These are phyloP conservation scores for Pseudotsuga menziesii DNA, from an alignment of 75 land plant species.

Conservation along the genomic window DNA sequence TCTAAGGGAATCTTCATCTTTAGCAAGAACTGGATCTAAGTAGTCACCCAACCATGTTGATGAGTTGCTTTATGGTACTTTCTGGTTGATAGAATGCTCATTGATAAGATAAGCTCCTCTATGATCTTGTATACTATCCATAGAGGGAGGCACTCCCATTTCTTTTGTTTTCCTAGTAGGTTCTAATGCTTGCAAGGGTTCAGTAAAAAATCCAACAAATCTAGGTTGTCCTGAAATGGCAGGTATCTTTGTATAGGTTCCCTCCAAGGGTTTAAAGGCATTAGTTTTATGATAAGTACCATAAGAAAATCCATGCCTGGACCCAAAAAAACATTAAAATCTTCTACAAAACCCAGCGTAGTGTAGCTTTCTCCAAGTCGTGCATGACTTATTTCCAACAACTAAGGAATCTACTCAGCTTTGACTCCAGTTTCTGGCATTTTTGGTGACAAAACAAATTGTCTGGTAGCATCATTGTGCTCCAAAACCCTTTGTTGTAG, in stretches of 20 bases:
- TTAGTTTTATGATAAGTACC: background rate
- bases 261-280: background rate
- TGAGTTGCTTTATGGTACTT: background rate
- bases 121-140: background rate
- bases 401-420: background rate
- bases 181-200: background rate
- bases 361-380: background rate
- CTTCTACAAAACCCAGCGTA: background rate
- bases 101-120: background rate
- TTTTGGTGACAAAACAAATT: too few species aligned
- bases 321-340: background rate
- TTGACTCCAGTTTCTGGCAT: conserved; percentile 2
- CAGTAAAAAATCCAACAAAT: background rate
- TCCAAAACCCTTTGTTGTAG: too few species aligned
- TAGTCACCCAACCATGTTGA: background rate
- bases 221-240: background rate
- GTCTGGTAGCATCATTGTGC: too few species aligned
- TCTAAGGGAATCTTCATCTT: background rate
- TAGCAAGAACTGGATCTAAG: background rate
- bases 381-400: background rate
- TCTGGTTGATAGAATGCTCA: background rate
- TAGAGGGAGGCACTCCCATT: background rate
- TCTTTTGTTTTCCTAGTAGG: background rate
- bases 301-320: background rate
- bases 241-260: background rate